Percentiles rank a stretch among this genome's conserved stretches.
Conservation (phyloP, 805 yeast genomes). For the Saccharomyces eubayanus region DNA sequence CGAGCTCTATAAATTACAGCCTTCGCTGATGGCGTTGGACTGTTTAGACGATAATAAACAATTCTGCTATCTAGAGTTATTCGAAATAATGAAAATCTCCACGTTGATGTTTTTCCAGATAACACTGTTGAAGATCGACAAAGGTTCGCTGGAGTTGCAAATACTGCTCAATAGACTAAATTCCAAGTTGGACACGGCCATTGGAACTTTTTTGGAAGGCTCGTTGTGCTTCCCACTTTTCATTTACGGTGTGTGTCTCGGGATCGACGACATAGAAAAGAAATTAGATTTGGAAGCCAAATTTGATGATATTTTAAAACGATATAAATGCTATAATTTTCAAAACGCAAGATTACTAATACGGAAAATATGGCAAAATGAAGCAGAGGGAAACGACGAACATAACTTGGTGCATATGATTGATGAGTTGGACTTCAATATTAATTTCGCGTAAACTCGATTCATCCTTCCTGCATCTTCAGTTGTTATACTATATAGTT, state of each 20-base stretch:
- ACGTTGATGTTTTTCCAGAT: constrained; percentile 62
- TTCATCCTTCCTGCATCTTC: too few species aligned
- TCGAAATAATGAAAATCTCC: constrained; percentile 63
- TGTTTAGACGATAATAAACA: background rate
- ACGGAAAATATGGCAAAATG: constrained; percentile 37
- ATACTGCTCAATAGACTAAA: constrained; percentile 45
- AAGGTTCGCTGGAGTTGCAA: constrained; percentile 48
- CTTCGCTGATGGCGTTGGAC: constrained; percentile 9
- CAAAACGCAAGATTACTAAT: constrained; percentile 35
- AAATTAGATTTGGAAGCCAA: constrained; percentile 44
- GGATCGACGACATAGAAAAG: constrained; percentile 46
- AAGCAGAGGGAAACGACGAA: constrained; percentile 6
- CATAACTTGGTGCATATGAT: background rate
- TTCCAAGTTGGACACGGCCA: constrained; percentile 49
- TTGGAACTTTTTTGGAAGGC: constrained; percentile 63
- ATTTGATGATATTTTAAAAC: constrained; percentile 46
- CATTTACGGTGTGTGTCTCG: constrained; percentile 54
- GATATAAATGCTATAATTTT: constrained; percentile 63
- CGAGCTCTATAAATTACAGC: constrained; percentile 9
- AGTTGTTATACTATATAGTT: background rate
- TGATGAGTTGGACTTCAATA: background rate
- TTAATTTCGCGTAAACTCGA: background rate
- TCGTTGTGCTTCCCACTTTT: constrained; percentile 70
- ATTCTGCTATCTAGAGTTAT: constrained; percentile 49
- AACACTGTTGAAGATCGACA: constrained; percentile 37